Conservation (phyloP, 2,329 filamentous ascomycete species). For the Colletotrichum horii region DNA sequence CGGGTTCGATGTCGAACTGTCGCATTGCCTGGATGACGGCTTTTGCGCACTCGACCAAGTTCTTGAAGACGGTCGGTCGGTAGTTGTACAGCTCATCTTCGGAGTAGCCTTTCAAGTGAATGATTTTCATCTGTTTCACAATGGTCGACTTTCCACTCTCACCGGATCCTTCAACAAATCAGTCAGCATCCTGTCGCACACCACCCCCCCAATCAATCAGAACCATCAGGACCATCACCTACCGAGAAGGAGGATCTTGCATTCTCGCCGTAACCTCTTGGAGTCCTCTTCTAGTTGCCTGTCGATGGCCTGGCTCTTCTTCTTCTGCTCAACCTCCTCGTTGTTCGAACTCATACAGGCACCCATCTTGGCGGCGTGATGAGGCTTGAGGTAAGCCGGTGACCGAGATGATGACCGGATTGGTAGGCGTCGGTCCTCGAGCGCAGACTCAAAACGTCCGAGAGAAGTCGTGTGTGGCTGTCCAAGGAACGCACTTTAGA, state of each 20-base stretch:
- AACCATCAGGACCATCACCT: slow-evolving; percentile 38
- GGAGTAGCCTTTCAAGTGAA: slow-evolving; percentile 97
- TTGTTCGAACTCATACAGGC: slow-evolving; percentile 88
- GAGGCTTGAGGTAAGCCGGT: neutral
- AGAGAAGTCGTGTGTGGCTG: neutral
- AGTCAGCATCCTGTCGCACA: neutral
- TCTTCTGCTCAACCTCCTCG: slow-evolving; percentile 91
- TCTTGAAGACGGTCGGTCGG: slow-evolving; percentile 97
- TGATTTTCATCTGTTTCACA: slow-evolving; percentile 99
- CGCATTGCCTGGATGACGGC: slow-evolving; percentile 90
- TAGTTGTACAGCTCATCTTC: slow-evolving; percentile 94
- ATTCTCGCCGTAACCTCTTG: slow-evolving; percentile 90
- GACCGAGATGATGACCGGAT: neutral
- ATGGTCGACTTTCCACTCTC: slow-evolving; percentile 99
- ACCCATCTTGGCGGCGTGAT: slow-evolving; percentile 70
- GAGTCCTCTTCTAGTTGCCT: slow-evolving; percentile 93
- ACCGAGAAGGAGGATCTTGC: slow-evolving; percentile 98
- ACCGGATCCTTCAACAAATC: slow-evolving; percentile 74
- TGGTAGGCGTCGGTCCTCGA: neutral
- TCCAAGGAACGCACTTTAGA: slow-evolving; percentile 5
- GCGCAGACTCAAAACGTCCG: neutral
- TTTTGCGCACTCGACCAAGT: slow-evolving; percentile 95
- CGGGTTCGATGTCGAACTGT: slow-evolving; percentile 86
- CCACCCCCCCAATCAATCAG: neutral
- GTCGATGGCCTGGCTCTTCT: slow-evolving; percentile 95